These are phyloP conservation scores for Solanum etuberosum DNA, from an alignment of 257 asterid genomes.

Conservation along the genomic window DNA sequence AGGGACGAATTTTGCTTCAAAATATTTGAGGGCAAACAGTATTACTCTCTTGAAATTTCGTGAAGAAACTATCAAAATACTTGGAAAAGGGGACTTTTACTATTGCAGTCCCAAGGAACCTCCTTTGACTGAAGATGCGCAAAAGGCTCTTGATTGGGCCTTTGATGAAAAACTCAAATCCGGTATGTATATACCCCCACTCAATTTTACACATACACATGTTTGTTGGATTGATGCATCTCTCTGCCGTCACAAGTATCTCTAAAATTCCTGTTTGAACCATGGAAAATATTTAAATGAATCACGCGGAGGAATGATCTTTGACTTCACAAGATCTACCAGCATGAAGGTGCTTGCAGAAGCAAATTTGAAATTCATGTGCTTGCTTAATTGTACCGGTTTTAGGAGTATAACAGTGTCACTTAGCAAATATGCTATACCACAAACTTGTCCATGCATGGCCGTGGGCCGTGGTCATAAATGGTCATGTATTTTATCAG, in stretches of 20 bases:
- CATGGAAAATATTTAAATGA: not conserved
- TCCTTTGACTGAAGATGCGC: constrained; percentile 56
- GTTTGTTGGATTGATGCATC: not conserved
- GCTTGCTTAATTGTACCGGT: not conserved
- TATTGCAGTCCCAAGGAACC: constrained; percentile 52
- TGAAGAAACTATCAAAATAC: constrained; percentile 38
- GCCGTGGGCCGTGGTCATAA: not conserved
- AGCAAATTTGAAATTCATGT: not conserved
- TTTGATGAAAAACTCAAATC: constrained; percentile 46
- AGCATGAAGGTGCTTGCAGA: not conserved
- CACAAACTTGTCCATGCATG: not conserved
- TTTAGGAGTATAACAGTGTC: not conserved
- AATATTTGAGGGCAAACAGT: constrained; percentile 42
- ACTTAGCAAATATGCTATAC: not conserved
- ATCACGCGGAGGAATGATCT: not conserved
- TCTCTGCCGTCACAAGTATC: not conserved
- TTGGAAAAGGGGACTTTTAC: constrained; percentile 31
- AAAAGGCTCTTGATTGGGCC: constrained; percentile 65
- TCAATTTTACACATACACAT: not conserved
- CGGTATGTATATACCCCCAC: constrained; percentile 17
- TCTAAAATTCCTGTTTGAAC: not conserved
- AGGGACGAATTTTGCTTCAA: constrained; percentile 69
- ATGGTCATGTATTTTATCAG: not conserved
- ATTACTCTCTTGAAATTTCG: constrained; percentile 59
- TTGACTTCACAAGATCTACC: not conserved